Evolutionary conservation across 177 flowering plant species (phyloP).

Genomic region (Vitis hybrid): DNA sequence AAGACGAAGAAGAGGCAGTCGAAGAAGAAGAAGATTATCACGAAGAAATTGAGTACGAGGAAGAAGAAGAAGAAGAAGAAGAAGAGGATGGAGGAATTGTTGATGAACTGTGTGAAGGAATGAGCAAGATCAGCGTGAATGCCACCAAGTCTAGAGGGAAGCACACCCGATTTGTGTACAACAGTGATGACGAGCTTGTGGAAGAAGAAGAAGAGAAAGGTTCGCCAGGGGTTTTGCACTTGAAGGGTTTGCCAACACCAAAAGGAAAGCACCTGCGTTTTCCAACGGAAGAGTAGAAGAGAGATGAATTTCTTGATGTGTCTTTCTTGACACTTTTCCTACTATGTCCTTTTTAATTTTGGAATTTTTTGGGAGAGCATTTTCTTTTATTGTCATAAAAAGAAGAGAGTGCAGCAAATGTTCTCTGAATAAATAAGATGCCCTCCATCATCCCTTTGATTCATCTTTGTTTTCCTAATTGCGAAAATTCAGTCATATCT

Average conservation of each 20-base stretch:
- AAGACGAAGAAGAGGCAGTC: constrained; percentile 27
- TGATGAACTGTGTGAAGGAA: constrained; percentile 57
- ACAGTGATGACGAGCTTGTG: constrained; percentile 59
- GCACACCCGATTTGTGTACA: constrained; percentile 61
- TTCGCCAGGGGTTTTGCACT: constrained; percentile 27
- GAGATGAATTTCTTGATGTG: constrained; percentile 8
- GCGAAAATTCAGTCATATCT: too few species aligned
- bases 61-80: constrained; percentile 23
- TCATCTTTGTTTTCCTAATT: too few species aligned
- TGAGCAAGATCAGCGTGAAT: constrained; percentile 41
- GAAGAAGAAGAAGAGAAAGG: constrained; percentile 18
- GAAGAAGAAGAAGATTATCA: constrained; percentile 21
- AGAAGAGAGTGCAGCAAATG: too few species aligned
- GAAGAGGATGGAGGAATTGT: constrained; percentile 24
- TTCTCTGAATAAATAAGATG: background rate
- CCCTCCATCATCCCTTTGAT: too few species aligned
- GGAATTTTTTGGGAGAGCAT: background rate
- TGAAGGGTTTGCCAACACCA: constrained; percentile 65
- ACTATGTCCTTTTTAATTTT: background rate
- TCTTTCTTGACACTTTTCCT: constrained; percentile 15
- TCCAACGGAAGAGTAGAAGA: constrained; percentile 33
- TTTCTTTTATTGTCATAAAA: background rate
- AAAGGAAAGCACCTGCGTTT: constrained; percentile 68
- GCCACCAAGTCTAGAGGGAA: constrained; percentile 39
- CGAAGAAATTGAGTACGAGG: constrained; percentile 12